These are phyloP conservation scores for Russula vinacea DNA, from an alignment of 768 basidiomycete genomes.

Conservation along the genomic window DNA sequence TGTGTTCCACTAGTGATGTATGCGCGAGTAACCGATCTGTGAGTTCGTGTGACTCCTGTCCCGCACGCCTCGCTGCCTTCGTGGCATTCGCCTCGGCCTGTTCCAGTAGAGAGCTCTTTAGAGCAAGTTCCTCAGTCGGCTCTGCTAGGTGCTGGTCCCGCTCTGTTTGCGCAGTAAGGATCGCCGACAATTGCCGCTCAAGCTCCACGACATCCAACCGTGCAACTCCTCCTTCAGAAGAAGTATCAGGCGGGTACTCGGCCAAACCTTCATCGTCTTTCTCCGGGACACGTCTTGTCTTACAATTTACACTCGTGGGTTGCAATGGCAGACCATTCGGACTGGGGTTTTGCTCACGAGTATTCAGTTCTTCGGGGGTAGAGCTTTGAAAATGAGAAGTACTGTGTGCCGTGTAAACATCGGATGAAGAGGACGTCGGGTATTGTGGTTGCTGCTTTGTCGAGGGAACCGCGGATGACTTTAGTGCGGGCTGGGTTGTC, in stretches of 20 bases:
- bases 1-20: constrained; percentile 69
- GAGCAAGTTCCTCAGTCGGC: constrained; percentile 68
- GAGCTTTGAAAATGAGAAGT: constrained; percentile 49
- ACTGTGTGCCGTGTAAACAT: constrained; percentile 47
- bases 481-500: constrained; percentile 38
- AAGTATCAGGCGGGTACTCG: constrained; percentile 32
- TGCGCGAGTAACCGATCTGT: constrained; percentile 69
- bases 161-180: constrained; percentile 41
- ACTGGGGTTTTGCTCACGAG: constrained; percentile 38
- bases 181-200: too few species aligned
- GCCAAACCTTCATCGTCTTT: constrained; percentile 44
- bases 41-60: constrained; percentile 61
- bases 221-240: constrained; percentile 57
- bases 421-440: constrained; percentile 16
- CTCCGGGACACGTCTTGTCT: constrained; percentile 31
- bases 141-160: constrained; percentile 43
- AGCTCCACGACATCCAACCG: constrained; percentile 54
- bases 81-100: constrained; percentile 70
- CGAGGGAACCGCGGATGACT: constrained; percentile 32
- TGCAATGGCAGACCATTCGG: constrained; percentile 43
- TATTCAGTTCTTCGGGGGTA: constrained; percentile 46
- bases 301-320: constrained; percentile 33
- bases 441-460: constrained; percentile 26
- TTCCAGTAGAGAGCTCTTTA: constrained; percentile 72
- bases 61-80: constrained; percentile 38